These are phyloP conservation scores for Aspergillus panamensis DNA, from an alignment of 495 filamentous ascomycete genomes.

Conservation along the genomic window DNA sequence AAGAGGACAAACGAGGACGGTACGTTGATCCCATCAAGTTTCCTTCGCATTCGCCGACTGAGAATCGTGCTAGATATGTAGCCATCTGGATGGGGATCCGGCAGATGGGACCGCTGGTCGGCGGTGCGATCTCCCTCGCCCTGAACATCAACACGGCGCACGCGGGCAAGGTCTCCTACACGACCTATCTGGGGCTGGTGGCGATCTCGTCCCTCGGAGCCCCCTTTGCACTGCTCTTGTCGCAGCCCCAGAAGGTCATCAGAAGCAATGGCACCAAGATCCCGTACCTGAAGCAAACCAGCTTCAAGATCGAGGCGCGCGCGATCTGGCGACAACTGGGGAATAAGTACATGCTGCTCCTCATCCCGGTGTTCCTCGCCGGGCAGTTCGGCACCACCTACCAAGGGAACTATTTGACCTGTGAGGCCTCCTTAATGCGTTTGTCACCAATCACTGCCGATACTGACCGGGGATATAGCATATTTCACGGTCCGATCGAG, in stretches of 20 bases:
- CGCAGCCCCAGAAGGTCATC: constrained; percentile 54
- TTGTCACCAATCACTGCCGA: neutral
- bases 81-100: constrained; percentile 58
- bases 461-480: constrained; percentile 20
- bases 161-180: constrained; percentile 52
- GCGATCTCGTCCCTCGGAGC: constrained; percentile 50
- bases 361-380: constrained; percentile 53
- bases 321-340: constrained; percentile 46
- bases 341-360: constrained; percentile 47
- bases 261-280: constrained; percentile 44
- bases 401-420: constrained; percentile 54
- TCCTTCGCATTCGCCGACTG: neutral
- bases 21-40: constrained; percentile 32
- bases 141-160: constrained; percentile 46
- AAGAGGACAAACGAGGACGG: constrained; percentile 49
- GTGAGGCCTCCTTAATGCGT: neutral
- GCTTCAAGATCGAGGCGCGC: constrained; percentile 39
- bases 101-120: constrained; percentile 54
- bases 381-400: constrained; percentile 55
- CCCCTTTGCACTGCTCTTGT: constrained; percentile 49
- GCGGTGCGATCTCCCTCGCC: constrained; percentile 53
- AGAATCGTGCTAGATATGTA: constrained; percentile 17
- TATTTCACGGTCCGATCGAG: constrained; percentile 57
- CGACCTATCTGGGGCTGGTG: constrained; percentile 53
- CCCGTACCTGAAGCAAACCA: constrained; percentile 40